phyloP scores from a whole-genome alignment of 1,284 basidiomycete genomes.

The Malassezia vespertilionis region DNA sequence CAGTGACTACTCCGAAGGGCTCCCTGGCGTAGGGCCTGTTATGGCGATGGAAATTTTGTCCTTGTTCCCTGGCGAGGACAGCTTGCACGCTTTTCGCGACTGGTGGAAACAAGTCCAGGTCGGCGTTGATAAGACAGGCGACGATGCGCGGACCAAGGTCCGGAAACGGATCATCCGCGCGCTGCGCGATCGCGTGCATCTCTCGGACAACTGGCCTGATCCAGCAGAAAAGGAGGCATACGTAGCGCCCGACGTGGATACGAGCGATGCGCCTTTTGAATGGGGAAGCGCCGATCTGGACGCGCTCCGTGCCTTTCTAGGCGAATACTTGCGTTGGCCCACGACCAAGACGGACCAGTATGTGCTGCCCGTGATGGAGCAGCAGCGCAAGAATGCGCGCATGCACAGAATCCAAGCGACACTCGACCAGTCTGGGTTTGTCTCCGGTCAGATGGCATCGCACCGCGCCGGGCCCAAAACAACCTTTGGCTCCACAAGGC shows the following conservation, averaged over 20 bases:
- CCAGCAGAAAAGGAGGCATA: conserved; percentile 75
- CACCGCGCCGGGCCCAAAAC: background rate
- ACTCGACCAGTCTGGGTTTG: conserved; percentile 52
- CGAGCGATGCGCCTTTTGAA: conserved; percentile 83
- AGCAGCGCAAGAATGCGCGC: conserved; percentile 47
- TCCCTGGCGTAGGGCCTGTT: conserved; percentile 88
- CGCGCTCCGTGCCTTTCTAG: conserved; percentile 59
- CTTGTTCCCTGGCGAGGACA: conserved; percentile 52
- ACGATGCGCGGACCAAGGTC: conserved; percentile 52
- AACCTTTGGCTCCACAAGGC: conserved; percentile 65
- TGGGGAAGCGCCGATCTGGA: conserved; percentile 96
- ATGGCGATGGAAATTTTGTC: conserved; percentile 69
- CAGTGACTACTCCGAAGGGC: conserved; percentile 91
- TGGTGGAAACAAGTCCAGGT: conserved; percentile 96
- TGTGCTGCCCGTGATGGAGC: conserved; percentile 78
- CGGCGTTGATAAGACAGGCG: conserved; percentile 64
- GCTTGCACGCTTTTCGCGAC: conserved; percentile 71
- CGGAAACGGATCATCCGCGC: conserved; percentile 42
- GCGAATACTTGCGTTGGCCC: conserved; percentile 74
- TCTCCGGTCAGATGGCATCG: conserved; percentile 44
- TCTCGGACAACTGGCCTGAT: conserved; percentile 78
- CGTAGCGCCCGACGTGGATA: conserved; percentile 76
- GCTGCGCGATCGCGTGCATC: conserved; percentile 56
- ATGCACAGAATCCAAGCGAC: conserved; percentile 51
- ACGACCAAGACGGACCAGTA: conserved; percentile 80